Evolutionary conservation across 331 rosid species (phyloP).

Genomic region (Malus hybrid): DNA sequence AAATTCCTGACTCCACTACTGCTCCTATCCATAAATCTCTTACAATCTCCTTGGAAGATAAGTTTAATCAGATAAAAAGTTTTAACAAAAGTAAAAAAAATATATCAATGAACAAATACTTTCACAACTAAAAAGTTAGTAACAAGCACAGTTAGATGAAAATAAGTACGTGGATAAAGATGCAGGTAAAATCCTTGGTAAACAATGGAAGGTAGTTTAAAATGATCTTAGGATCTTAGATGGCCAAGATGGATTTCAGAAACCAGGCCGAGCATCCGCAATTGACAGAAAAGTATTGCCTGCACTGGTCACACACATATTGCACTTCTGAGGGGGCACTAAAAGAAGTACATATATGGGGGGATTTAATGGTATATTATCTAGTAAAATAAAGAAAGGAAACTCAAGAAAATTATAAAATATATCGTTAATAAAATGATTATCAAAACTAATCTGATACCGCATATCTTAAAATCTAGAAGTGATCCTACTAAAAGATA

Average conservation of each 20-base stretch:
- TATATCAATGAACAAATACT: neutral
- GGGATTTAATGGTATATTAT: neutral
- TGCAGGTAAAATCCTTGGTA: neutral
- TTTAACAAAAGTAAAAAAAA: neutral
- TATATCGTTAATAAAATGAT: neutral
- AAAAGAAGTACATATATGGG: neutral
- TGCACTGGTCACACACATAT: neutral
- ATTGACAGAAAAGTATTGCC: neutral
- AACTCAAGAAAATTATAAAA: neutral
- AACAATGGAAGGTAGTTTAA: neutral
- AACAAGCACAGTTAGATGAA: neutral
- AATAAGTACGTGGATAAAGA: neutral
- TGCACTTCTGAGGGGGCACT: neutral
- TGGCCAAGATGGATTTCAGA: neutral
- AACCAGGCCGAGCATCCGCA: neutral
- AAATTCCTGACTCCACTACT: too few relatives aligned
- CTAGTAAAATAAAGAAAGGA: neutral
- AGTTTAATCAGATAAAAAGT: neutral
- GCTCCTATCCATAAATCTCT: neutral
- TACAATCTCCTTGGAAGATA: neutral
- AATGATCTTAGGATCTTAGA: neutral
- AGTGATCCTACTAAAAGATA: neutral
- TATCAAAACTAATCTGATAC: neutral
- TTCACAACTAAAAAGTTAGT: neutral
- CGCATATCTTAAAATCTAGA: neutral